Base-by-base conservation (phyloP, 305 asterid genomes). In the Rubia occidens region DNA sequence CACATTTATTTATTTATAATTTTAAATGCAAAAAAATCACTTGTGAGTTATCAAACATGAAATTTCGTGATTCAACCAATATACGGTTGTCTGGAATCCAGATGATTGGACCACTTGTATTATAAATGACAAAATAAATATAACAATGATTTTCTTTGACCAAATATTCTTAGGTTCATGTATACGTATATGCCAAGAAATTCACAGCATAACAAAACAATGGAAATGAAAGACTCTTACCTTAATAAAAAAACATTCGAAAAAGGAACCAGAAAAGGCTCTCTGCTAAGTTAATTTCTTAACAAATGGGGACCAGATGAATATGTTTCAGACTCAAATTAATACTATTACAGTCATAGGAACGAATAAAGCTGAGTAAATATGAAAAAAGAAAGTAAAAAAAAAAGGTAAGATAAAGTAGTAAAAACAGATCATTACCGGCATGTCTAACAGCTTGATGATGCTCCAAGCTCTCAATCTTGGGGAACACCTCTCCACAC, bases 401-500 rank as follows among this genome's bases (percentile, higher is more conserved):
- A 18, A 66, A 55, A 1, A 61, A 39, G n/a, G n/a, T n/a, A 56
- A 70, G 58, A 18, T 35, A 5, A 47, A 47, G 37, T 53, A 43
- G 24, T 42, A 10, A 55, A 49, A 40, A 60, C 29, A 15, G 9
- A 7, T 3, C 0, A 40, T 44, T 83, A 90, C 99, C 99, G 66
- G 99, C 99, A 78, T 94, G 99, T 78, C 82, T 85, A 32, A 89
- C 84, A 1, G 96, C 96, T 82, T 85, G 96, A 79, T 94, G 99
- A 85, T 87, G 96, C 40, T 94, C 94, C 80, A 94, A 79, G 84
- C 94, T 94, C 79, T 86, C 96, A 74, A 88, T 77, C 77, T 86
- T 94, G 18, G 96, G 96, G 78, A 94, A 94, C 67, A 90, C 91
- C 78, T 94, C 97, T 63, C 99, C 96, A 72, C 99, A 94, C 26